These are phyloP conservation scores for Colletotrichum australisinense DNA, from an alignment of 2,329 filamentous ascomycete species.

Conservation along the genomic window DNA sequence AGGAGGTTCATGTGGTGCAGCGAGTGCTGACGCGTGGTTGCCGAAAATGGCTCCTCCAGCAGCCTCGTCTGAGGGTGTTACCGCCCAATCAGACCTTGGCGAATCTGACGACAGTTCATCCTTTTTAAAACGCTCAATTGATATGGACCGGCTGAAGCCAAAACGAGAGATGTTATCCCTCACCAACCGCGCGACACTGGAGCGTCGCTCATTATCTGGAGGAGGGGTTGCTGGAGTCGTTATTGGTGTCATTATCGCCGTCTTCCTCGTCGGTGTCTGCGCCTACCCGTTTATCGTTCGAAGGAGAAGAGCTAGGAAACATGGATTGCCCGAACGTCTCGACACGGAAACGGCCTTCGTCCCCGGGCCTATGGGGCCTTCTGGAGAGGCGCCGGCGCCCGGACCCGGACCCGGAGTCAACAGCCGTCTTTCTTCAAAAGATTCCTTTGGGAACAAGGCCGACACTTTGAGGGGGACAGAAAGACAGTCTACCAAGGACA, in stretches of 20 bases:
- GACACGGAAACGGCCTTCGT: conserved; percentile 46
- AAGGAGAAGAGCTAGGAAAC: conserved; percentile 42
- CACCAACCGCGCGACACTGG: conserved; percentile 40
- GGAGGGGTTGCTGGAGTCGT: conserved; percentile 52
- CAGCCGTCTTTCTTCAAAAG: conserved; percentile 26
- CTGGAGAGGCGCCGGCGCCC: conserved; percentile 41
- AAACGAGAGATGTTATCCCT: conserved; percentile 5
- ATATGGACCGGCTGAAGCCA: conserved; percentile 9
- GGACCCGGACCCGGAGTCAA: conserved; percentile 19
- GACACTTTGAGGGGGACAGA: conserved; percentile 20
- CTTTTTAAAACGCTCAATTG: conserved; percentile 18
- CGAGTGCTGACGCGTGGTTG: conserved; percentile 36
- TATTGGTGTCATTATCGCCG: conserved; percentile 45
- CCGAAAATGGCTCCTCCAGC: conserved; percentile 37
- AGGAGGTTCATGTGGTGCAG: conserved; percentile 33
- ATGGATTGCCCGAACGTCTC: conserved; percentile 35
- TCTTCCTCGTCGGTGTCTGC: conserved; percentile 49
- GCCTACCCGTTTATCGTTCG: conserved; percentile 53
- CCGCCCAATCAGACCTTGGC: conserved; percentile 36
- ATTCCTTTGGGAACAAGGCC: conserved; percentile 24
- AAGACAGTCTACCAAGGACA: conserved; percentile 25
- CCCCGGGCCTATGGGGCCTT: conserved; percentile 40
- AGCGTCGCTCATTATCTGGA: conserved; percentile 44
- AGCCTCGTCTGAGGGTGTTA: conserved; percentile 36
- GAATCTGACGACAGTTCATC: conserved; percentile 31